These are phyloP conservation scores for Ceratocystiopsis sp. DNA, from an alignment of 2,329 filamentous ascomycete genomes.

Conservation along the genomic window DNA sequence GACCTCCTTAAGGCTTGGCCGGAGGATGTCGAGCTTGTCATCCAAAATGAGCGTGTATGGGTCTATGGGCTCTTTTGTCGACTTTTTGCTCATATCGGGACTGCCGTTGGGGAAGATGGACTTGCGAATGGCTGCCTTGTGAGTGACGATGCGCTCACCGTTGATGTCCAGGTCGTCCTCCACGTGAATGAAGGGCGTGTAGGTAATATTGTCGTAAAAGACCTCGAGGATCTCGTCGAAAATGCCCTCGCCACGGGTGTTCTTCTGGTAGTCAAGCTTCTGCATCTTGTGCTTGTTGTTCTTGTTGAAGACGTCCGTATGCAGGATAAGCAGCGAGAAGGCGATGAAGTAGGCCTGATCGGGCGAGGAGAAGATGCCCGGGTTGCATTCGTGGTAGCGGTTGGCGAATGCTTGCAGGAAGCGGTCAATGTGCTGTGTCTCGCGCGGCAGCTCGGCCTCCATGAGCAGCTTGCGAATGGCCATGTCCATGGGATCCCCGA, in stretches of 20 bases:
- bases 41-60: conserved; percentile 92
- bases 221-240: conserved; percentile 85
- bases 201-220: conserved; percentile 97
- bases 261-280: conserved; percentile 86
- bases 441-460: conserved; percentile 89
- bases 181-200: conserved; percentile 95
- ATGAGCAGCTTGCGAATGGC: conserved; percentile 87
- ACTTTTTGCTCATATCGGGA: conserved; percentile 45
- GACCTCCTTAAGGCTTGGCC: conserved; percentile 78
- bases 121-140: conserved; percentile 50
- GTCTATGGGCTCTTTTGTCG: conserved; percentile 72
- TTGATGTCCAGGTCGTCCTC: conserved; percentile 79
- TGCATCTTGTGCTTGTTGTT: conserved; percentile 99
- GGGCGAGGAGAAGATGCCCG: conserved; percentile 76
- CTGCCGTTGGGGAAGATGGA: conserved; percentile 49
- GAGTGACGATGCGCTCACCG: conserved; percentile 51
- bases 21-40: conserved; percentile 62
- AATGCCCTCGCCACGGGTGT: conserved; percentile 82
- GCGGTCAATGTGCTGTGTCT: conserved; percentile 94
- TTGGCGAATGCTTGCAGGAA: conserved; percentile 90
- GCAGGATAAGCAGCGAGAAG: conserved; percentile 88
- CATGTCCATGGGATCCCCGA: conserved; percentile 96
- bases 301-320: conserved; percentile 99
- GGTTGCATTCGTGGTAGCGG: conserved; percentile 95
- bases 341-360: conserved; percentile 98